Conservation (phyloP, 2,329 filamentous ascomycete species). For the Stagonosporopsis chrysanthemi region DNA sequence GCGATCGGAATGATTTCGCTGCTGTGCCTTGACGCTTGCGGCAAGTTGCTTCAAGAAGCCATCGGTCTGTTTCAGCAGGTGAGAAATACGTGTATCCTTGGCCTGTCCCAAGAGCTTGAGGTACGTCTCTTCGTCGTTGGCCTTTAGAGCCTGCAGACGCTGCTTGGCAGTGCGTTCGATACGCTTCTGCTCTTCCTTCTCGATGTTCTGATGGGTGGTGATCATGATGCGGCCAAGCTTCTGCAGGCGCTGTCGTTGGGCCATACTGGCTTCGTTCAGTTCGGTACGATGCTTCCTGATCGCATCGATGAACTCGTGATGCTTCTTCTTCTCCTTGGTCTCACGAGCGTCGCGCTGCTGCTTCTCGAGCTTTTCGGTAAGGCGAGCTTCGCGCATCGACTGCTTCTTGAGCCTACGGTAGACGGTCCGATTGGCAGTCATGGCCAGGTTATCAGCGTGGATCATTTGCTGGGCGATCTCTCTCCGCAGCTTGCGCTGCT, state of each 20-base stretch:
- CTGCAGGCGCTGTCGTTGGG: slow-evolving; percentile 76
- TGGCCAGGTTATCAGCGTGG: slow-evolving; percentile 92
- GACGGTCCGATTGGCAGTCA: slow-evolving; percentile 91
- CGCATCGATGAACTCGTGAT: slow-evolving; percentile 87
- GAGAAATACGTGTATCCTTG: slow-evolving; percentile 98
- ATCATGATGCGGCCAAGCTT: slow-evolving; percentile 92
- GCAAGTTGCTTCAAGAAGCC: slow-evolving; percentile 96
- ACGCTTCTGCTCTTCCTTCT: slow-evolving; percentile 98
- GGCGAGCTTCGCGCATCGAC: slow-evolving; percentile 89
- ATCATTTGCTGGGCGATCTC: slow-evolving; percentile 92
- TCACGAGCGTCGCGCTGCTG: slow-evolving; percentile 96
- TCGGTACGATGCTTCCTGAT: slow-evolving; percentile 84
- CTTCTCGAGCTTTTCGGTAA: slow-evolving; percentile 99
- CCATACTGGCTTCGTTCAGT: slow-evolving; percentile 70
- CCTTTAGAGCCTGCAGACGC: slow-evolving; percentile 97
- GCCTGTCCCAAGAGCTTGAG: slow-evolving; percentile 97
- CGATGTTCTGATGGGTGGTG: slow-evolving; percentile 90
- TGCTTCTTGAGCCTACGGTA: slow-evolving; percentile 98
- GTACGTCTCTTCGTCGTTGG: slow-evolving; percentile 99
- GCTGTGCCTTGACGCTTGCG: slow-evolving; percentile 91
- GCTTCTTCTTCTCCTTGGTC: slow-evolving; percentile 97
- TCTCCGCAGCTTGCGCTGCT: slow-evolving; percentile 85
- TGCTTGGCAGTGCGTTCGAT: slow-evolving; percentile 98
- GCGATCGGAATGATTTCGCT: slow-evolving; percentile 79
- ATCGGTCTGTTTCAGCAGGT: slow-evolving; percentile 94